These are phyloP conservation scores for Ilyonectria robusta DNA, from an alignment of 2,329 filamentous ascomycete species.

Conservation along the genomic window DNA sequence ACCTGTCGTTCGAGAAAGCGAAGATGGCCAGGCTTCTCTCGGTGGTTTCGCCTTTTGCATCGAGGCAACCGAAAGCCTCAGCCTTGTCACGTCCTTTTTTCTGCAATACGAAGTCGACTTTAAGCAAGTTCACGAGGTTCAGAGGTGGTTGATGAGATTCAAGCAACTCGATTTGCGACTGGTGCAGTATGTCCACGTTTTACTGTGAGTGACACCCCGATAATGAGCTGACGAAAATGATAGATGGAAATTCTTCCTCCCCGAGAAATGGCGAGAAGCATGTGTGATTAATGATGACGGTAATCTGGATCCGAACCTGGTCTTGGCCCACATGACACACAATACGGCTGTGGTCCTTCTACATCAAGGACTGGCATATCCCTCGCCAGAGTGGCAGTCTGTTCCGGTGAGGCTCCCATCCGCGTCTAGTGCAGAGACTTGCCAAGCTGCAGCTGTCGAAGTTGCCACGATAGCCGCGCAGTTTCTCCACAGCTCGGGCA, in stretches of 20 bases:
- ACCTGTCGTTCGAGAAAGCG: slow-evolving; percentile 18
- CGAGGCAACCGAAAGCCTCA: slow-evolving; percentile 61
- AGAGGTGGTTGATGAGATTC: slow-evolving; percentile 60
- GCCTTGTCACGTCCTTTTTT: slow-evolving; percentile 59
- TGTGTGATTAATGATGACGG: slow-evolving; percentile 55
- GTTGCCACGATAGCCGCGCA: slow-evolving; percentile 32
- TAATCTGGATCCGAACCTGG: slow-evolving; percentile 60
- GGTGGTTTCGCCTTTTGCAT: slow-evolving; percentile 61
- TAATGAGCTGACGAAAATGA: neutral
- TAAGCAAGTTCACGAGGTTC: slow-evolving; percentile 53
- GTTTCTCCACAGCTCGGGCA: slow-evolving; percentile 27
- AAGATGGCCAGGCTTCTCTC: slow-evolving; percentile 45
- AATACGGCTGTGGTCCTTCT: slow-evolving; percentile 44
- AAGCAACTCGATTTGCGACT: slow-evolving; percentile 60
- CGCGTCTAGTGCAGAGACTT: slow-evolving; percentile 36
- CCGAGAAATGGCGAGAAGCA: slow-evolving; percentile 57
- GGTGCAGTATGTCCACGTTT: slow-evolving; percentile 51
- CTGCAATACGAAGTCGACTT: slow-evolving; percentile 58
- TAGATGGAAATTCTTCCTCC: slow-evolving; percentile 62
- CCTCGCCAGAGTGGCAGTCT: slow-evolving; percentile 34
- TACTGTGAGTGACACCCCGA: neutral
- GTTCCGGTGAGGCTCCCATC: slow-evolving; percentile 33
- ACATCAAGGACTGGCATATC: slow-evolving; percentile 43
- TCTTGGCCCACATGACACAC: slow-evolving; percentile 45
- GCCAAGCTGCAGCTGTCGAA: slow-evolving; percentile 33